Evolutionary conservation across 352 stramenopile genomes (phyloP), one percentile per base, ranked within the genome.

Genomic region (Pythium aquatile): DNA sequence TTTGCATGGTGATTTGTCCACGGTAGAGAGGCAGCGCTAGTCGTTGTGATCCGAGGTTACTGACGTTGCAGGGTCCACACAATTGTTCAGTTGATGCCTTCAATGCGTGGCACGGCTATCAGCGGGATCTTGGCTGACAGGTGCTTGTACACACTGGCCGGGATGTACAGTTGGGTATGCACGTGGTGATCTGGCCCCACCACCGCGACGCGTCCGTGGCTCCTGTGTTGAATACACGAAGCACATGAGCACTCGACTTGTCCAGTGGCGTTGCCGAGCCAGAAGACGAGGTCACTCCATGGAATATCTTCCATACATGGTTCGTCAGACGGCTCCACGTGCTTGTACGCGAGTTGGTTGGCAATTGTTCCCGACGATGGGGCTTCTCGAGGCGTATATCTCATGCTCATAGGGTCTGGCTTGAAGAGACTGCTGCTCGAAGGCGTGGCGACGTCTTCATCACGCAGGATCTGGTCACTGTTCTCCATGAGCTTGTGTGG

Each of bases 41-140:
- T 24, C 20, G 20, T 24, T 24, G 20, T 24, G 20, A 24, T 1
- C 20, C 20, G 20, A 24, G 20, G 20, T 24, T 24, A 24, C 20
- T 24, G 20, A 1, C 20, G 20, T 24, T 24, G 20, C 20, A 24
- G 20, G 20, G 1, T 24, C 20, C 0, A 24, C 20, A 24, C 5
- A 28, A 5, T 14, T 17, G 33, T 35, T 77, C 65, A 88, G 57
- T 91, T 91, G 42, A 87, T 77, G 17, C 78, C 81, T 59, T 90
- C 81, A 46, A 88, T 88, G 2, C 79, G 75, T 1, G 81, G 81
- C 33, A 87, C 44, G 24, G 77, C 81, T 47, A 90, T 81, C 48
- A 85, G 64, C n/a, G 77, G 79, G 37, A 90, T 77, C 74, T 81
- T 79, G 29, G 62, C 62, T 0, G 56, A 58, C 24, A 69, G 39